Evolutionary conservation across 306 rosid genomes (phyloP).

Genomic region (Quercus gilva): DNA sequence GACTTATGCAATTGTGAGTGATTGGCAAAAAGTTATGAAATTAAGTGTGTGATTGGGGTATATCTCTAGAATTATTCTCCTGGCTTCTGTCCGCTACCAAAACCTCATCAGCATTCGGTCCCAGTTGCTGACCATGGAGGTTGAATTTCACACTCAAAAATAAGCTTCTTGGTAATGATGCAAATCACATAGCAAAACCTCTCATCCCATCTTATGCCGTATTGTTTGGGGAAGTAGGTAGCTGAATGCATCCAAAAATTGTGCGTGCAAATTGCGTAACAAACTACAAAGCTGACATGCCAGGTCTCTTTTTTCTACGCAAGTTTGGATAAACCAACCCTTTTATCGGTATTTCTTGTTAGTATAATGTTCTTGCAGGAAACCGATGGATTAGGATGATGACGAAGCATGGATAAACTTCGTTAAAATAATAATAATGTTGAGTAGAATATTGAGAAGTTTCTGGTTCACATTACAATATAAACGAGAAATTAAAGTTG

Average conservation of each 20-base stretch:
- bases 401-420: background rate
- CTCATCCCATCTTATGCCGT: background rate
- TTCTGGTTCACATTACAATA: background rate
- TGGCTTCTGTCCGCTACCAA: background rate
- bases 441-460: background rate
- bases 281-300: background rate
- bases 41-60: too few relatives aligned
- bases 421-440: background rate
- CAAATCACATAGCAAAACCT: background rate
- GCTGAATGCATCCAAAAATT: background rate
- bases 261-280: background rate
- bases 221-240: background rate
- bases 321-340: background rate
- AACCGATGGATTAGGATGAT: background rate
- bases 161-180: background rate
- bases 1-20: too few relatives aligned
- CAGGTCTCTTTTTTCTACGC: background rate
- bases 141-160: too few relatives aligned
- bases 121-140: background rate
- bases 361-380: background rate
- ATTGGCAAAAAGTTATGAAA: too few relatives aligned
- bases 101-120: background rate
- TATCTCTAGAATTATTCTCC: too few relatives aligned
- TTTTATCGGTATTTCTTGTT: background rate
- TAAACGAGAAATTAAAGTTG: background rate